Percentiles rank a stretch among this genome's conserved stretches.
These are phyloP conservation scores for Amorphotheca resinae DNA, from an alignment of 495 filamentous ascomycete species.

Conservation along the genomic window DNA sequence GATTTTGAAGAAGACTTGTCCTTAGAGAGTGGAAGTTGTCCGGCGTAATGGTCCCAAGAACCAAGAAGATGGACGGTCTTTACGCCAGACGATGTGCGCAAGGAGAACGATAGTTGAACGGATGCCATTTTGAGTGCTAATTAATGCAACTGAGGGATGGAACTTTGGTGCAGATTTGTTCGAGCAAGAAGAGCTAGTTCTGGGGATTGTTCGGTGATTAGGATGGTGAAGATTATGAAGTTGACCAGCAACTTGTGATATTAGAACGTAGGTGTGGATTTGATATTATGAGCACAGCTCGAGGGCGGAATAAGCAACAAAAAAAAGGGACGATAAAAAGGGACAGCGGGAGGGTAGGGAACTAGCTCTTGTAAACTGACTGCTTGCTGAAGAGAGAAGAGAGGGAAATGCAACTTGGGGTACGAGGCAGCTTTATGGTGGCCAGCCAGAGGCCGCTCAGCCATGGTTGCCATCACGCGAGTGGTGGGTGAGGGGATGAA, in stretches of 20 bases:
- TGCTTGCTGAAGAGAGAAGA: conserved; percentile 57
- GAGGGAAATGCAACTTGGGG: conserved; percentile 22
- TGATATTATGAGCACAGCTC: conserved; percentile 40
- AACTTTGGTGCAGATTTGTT: conserved; percentile 15
- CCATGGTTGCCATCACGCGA: neutral
- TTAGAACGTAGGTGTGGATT: conserved; percentile 18
- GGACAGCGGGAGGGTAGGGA: conserved; percentile 21
- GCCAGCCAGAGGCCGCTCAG: conserved; percentile 3
- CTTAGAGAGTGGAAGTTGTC: conserved; percentile 83
- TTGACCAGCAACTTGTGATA: conserved; percentile 36
- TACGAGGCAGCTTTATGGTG: conserved; percentile 15
- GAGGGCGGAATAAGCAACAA: conserved; percentile 12
- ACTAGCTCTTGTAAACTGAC: conserved; percentile 54
- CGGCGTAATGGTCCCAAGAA: conserved; percentile 95
- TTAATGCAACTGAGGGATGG: conserved; percentile 27
- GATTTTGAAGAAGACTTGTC: conserved; percentile 66
- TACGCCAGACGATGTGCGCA: conserved; percentile 91
- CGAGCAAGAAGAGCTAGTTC: conserved; percentile 24
- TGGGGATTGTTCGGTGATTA: conserved; percentile 15
- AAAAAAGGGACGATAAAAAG: conserved; percentile 17
- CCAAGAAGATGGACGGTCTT: conserved; percentile 97
- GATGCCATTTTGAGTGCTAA: conserved; percentile 57
- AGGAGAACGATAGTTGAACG: conserved; percentile 75
- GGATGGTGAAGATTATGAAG: conserved; percentile 26
- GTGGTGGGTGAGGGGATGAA: neutral